Percentiles rank a stretch among this genome's conserved stretches.
Evolutionary conservation across 129 eudicot genomes (phyloP).

Genomic region (Silybum marianum): DNA sequence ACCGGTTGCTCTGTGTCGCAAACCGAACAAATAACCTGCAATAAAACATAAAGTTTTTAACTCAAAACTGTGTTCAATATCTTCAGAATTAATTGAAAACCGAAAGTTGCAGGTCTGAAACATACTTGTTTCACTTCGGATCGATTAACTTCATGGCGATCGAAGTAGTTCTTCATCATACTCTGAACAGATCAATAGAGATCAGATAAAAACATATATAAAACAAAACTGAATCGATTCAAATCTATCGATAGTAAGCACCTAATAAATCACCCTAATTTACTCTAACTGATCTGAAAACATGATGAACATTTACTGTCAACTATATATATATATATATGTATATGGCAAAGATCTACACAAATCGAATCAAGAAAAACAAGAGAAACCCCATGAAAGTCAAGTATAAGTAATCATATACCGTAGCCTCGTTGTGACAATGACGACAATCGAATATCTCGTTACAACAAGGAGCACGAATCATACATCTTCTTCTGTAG

Average conservation of each 20-base stretch:
- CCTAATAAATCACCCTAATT: not conserved
- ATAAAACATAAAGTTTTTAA: conserved; percentile 10
- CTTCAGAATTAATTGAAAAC: not conserved
- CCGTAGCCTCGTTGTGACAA: conserved; percentile 95
- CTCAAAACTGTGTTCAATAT: not conserved
- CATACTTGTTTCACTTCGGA: conserved; percentile 80
- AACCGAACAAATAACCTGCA: conserved; percentile 90
- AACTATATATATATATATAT: not conserved
- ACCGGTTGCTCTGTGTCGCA: conserved; percentile 98
- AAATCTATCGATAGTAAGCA: conserved; percentile 16
- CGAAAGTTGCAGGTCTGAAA: conserved; percentile 5
- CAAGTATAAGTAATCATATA: conserved; percentile 29
- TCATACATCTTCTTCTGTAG: conserved; percentile 92
- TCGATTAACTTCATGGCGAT: conserved; percentile 81
- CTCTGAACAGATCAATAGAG: conserved; percentile 47
- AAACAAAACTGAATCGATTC: not conserved
- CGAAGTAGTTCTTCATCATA: conserved; percentile 52
- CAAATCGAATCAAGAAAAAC: not conserved
- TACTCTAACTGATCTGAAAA: not conserved
- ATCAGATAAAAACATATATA: conserved; percentile 5
- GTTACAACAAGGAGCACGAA: conserved; percentile 97
- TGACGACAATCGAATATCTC: conserved; percentile 95
- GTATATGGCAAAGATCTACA: not conserved
- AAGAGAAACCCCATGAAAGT: not conserved
- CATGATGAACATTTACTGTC: not conserved